Evolutionary conservation across 352 stramenopile species (phyloP), one percentile per base, ranked within the genome.

Genomic region (Thraustotheca clavata): DNA sequence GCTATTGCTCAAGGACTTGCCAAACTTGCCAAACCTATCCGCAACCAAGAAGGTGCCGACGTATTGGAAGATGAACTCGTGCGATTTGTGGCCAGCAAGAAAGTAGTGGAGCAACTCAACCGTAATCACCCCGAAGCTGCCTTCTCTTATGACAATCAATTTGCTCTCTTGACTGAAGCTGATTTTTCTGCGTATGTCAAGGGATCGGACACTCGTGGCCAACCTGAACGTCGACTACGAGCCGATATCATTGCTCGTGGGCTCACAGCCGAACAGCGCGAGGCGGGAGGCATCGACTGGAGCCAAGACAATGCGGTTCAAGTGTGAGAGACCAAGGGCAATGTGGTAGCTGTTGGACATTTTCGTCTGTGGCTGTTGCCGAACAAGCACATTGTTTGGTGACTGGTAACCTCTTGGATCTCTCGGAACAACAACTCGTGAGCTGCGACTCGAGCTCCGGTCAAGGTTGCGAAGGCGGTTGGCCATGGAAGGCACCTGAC

Each of bases 331-430:
- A 98, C 73, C 93, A 98, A 69, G 92, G 86, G 14, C 48, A 72
- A 1, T 98, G 92, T 70, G 90, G 91, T 36, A 92, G 81, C 18
- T 98, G 92, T 73, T 98, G 92, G 90, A 83, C 87, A 5, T 98
- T 98, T 76, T 95, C 86, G 1, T 87, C 91, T 9, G 96, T 88
- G 20, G 93, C 89, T 41, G 73, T 83, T 8, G 87, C 97, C 67
- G 93, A 98, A 75, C 88, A 86, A 24, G 83, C 82, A 36, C 82
- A 94, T 68, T 95, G 79, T 67, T 70, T 96, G 36, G 77, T 86
- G 35, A 95, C 70, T 40, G 77, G 76, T 20, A 60, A 77, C 47
- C 76, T 97, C 2, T 60, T 86, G 3, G 72, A 74, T 47, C 74
- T 98, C 26, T 95, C 78, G 26, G 91, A 97, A 68, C 91, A 98